A percentile compares a stretch with the other conserved stretches of the same genome.
Evolutionary conservation across 257 asterid genomes (phyloP).

Genomic region (Solanum etuberosum): DNA sequence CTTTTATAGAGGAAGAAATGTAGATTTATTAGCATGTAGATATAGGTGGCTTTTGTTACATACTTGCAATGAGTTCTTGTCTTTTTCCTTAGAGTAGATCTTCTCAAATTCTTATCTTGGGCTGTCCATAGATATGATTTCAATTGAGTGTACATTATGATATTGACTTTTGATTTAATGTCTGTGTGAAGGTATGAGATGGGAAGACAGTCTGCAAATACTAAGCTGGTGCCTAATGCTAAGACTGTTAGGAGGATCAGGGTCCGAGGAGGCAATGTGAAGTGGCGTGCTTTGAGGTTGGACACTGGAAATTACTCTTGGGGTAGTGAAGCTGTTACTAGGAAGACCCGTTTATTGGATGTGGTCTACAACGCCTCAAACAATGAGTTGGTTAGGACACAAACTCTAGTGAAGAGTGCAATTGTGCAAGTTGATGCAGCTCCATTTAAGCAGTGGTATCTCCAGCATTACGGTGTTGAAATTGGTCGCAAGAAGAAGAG

Average conservation of each 20-base stretch:
- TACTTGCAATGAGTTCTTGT: neutral
- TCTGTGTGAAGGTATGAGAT: slow-evolving; percentile 27
- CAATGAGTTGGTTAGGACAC: slow-evolving; percentile 32
- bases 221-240: slow-evolving; percentile 27
- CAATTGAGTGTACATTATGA: neutral
- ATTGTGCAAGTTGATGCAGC: slow-evolving; percentile 35
- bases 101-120: neutral
- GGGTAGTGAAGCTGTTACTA: slow-evolving; percentile 37
- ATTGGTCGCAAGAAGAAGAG: slow-evolving; percentile 43
- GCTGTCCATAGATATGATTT: neutral
- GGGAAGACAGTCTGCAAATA: slow-evolving; percentile 36
- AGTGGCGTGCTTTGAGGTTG: slow-evolving; percentile 35
- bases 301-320: slow-evolving; percentile 32
- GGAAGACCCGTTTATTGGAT: slow-evolving; percentile 29
- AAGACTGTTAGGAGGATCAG: slow-evolving; percentile 36
- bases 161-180: neutral
- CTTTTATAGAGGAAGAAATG: neutral
- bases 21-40: neutral
- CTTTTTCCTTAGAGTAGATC: neutral
- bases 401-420: slow-evolving; percentile 33
- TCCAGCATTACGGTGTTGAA: slow-evolving; percentile 44
- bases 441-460: slow-evolving; percentile 36
- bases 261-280: slow-evolving; percentile 32
- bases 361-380: slow-evolving; percentile 32
- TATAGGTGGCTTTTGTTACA: neutral